phyloP scores from a whole-genome alignment of 2,329 filamentous ascomycete species.

The Cercospora berteroae region DNA sequence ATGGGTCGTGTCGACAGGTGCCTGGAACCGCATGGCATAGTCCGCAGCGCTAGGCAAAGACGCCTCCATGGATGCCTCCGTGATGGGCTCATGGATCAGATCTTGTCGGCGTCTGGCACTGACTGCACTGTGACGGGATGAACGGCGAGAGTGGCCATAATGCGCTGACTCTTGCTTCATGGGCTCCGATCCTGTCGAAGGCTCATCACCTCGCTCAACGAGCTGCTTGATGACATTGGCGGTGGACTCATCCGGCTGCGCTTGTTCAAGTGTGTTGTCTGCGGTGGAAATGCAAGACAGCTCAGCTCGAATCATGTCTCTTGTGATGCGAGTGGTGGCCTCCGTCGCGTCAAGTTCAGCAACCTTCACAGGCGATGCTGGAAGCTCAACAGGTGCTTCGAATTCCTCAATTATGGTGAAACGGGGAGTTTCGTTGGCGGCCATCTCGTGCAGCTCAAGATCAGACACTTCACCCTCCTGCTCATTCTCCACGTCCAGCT shows the following conservation, averaged over 20 bases:
- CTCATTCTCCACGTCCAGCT: slow-evolving; percentile 23
- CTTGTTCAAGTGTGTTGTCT: slow-evolving; percentile 24
- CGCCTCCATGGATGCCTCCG: slow-evolving; percentile 25
- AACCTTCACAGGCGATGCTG: slow-evolving; percentile 37
- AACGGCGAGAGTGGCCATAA: slow-evolving; percentile 10
- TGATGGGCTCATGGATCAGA: slow-evolving; percentile 24
- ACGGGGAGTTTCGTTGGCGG: slow-evolving; percentile 34
- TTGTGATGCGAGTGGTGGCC: slow-evolving; percentile 33
- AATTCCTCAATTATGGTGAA: slow-evolving; percentile 37
- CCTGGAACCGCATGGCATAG: slow-evolving; percentile 37
- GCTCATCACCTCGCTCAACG: slow-evolving; percentile 12
- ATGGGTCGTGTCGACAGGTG: slow-evolving; percentile 33
- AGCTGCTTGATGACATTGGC: slow-evolving; percentile 21
- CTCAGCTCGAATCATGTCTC: slow-evolving; percentile 39
- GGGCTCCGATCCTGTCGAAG: background rate
- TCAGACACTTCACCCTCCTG: slow-evolving; percentile 24
- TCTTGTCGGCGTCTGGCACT: slow-evolving; percentile 18
- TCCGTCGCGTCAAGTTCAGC: slow-evolving; percentile 32
- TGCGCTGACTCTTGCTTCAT: background rate
- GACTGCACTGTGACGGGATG: slow-evolving; percentile 13
- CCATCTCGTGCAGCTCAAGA: slow-evolving; percentile 34
- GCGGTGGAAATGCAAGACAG: slow-evolving; percentile 31
- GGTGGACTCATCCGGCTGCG: slow-evolving; percentile 22
- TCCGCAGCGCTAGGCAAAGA: slow-evolving; percentile 31
- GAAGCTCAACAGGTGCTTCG: slow-evolving; percentile 37